Evolutionary conservation across 2,329 filamentous ascomycete genomes (phyloP), one percentile per base, ranked within the genome.

Genomic region (Ascocoryne sarcoides): DNA sequence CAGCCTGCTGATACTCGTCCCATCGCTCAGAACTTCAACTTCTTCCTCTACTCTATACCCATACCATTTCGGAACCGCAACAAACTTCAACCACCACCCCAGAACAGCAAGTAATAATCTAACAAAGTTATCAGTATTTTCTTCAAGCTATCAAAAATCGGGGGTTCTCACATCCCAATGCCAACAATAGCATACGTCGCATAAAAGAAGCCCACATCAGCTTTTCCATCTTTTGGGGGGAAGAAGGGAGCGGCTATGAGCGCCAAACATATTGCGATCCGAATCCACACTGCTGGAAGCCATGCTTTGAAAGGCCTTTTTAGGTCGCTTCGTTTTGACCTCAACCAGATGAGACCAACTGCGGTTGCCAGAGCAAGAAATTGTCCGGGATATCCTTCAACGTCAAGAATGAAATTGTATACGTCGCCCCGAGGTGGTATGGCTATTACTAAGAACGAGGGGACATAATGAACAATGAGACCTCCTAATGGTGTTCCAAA

Each of bases 51-150:
- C 60, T 10, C 57, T 68, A 54, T 83, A 84, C 0, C 71, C 69
- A 37, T 71, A 66, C 61, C 70, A 71, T 31, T 60, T 63, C 1
- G 83, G 82, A 17, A 85, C 55, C 1, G 75, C 47, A 3, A 75
- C 65, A 1, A 79, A 79, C 73, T 76, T 82, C 1, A 82, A 45
- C 47, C 75, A 78, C 83, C 82, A 87, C 55, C 86, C 86, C 0
- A 75, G 1, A 1, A 80, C 54, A 0, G 73, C 79, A 35, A 76
- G 71, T 0, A 70, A 23, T 23, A 84, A 62, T 40, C 75, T 82
- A 42, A 8, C 1, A 12, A 10, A 4, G 26, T 58, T 48, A 57
- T 41, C 28, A 21, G 29, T 21, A n/a, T n/a, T n/a, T 33, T 42
- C 41, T 42, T 43, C 14, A 20, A 10, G 16, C 14, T 14, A 18